Evolutionary conservation across 352 stramenopile species (phyloP).

Genomic region (Pythium chondricola): DNA sequence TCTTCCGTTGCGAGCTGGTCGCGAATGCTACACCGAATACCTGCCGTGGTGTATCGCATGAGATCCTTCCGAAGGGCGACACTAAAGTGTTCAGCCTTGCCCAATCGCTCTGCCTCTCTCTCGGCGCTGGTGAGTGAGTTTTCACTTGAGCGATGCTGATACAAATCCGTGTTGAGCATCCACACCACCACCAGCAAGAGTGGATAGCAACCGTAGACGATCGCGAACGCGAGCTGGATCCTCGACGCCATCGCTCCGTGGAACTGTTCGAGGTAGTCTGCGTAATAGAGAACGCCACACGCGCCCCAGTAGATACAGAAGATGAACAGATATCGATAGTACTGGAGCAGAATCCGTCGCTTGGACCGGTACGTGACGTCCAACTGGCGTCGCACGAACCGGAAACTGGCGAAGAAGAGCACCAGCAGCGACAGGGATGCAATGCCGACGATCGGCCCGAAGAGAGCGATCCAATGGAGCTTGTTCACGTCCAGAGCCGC

Average conservation of each 20-base stretch:
- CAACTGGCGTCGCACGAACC: constrained; percentile 74
- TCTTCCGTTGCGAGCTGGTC: constrained; percentile 35
- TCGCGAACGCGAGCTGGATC: constrained; percentile 48
- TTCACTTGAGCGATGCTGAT: constrained; percentile 68
- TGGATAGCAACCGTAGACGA: constrained; percentile 73
- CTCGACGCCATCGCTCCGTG: constrained; percentile 47
- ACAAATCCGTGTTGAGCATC: constrained; percentile 80
- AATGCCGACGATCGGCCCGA: constrained; percentile 38
- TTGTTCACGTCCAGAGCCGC: constrained; percentile 40
- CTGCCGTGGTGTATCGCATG: constrained; percentile 81
- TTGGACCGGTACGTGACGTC: constrained; percentile 84
- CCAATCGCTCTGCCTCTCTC: constrained; percentile 26
- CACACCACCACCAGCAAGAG: constrained; percentile 67
- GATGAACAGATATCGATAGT: constrained; percentile 80
- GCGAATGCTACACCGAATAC: constrained; percentile 73
- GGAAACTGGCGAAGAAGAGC: constrained; percentile 79
- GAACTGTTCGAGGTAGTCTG: constrained; percentile 60
- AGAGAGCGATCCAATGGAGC: constrained; percentile 63
- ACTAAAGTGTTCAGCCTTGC: constrained; percentile 75
- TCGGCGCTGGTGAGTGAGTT: constrained; percentile 58
- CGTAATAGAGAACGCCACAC: constrained; percentile 68
- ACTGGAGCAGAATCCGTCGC: constrained; percentile 74
- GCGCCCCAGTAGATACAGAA: constrained; percentile 65
- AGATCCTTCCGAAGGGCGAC: constrained; percentile 72
- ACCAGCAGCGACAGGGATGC: constrained; percentile 61